Evolutionary conservation across 306 rosid genomes (phyloP).

Genomic region (Senna siamea): DNA sequence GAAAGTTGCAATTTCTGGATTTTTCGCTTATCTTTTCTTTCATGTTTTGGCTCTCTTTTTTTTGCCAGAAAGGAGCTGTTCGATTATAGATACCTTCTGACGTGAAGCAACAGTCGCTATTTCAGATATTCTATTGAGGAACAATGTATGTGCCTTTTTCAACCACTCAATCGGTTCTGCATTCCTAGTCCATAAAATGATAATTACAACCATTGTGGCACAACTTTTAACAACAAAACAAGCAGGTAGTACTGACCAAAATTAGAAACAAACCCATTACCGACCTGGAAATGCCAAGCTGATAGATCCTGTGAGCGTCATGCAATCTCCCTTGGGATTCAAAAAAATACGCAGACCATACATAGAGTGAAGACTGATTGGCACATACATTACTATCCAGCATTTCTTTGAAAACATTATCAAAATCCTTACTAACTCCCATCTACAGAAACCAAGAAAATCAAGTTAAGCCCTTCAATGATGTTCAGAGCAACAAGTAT

Average conservation of each 20-base stretch:
- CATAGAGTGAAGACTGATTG: constrained; percentile 44
- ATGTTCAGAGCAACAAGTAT: background rate
- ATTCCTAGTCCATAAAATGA: constrained; percentile 56
- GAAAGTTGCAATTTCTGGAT: background rate
- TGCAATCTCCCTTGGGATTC: constrained; percentile 57
- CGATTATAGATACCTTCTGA: constrained; percentile 48
- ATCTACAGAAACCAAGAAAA: constrained; percentile 45
- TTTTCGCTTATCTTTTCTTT: background rate
- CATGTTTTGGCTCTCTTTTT: constrained; percentile 11
- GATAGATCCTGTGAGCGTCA: constrained; percentile 67
- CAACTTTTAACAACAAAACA: constrained; percentile 28
- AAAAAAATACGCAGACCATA: constrained; percentile 14
- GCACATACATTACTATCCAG: constrained; percentile 54
- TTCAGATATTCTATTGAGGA: constrained; percentile 68
- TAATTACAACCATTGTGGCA: constrained; percentile 20
- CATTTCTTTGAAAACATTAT: constrained; percentile 54
- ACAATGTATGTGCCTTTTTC: constrained; percentile 66
- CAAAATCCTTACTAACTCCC: constrained; percentile 52
- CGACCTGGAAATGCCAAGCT: constrained; percentile 75
- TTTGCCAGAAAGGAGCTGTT: constrained; percentile 28
- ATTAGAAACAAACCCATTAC: constrained; percentile 21
- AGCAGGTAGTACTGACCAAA: constrained; percentile 15
- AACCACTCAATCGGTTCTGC: constrained; percentile 78
- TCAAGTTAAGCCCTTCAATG: constrained; percentile 16
- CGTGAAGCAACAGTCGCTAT: constrained; percentile 50